These are phyloP conservation scores for Triglochin maritima DNA, from an alignment of 106 monocot genomes.

Conservation along the genomic window DNA sequence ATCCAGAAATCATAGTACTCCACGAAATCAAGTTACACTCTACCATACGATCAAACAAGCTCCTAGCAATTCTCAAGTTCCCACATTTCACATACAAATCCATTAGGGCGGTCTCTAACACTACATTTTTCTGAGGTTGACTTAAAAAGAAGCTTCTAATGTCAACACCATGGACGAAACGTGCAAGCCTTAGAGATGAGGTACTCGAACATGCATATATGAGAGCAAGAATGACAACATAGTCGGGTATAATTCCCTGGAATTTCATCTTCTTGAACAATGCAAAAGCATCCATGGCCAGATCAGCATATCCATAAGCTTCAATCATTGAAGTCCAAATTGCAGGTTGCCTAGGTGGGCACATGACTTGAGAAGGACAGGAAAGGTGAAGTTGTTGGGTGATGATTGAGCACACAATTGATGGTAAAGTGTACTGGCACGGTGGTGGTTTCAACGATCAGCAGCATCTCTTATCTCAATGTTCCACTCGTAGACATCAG, in stretches of 20 bases:
- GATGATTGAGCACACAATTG: constrained; percentile 15
- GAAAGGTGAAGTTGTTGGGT: too few relatives aligned
- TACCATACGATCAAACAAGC: constrained; percentile 6
- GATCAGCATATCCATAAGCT: too few relatives aligned
- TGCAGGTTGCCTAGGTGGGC: constrained; percentile 13
- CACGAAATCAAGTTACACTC: constrained; percentile 1
- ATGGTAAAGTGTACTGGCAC: constrained; percentile 20
- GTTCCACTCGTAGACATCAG: constrained; percentile 26
- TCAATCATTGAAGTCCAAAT: constrained; percentile 2
- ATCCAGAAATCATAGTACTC: constrained; percentile 11
- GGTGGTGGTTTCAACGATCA: constrained; percentile 7
- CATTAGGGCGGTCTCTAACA: constrained; percentile 4
- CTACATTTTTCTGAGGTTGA: neutral
- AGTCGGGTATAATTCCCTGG: neutral
- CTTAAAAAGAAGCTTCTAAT: neutral
- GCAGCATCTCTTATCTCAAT: constrained; percentile 13
- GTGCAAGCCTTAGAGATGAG: neutral
- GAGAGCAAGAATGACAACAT: neutral
- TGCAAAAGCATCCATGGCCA: neutral
- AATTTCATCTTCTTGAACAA: constrained; percentile 1
- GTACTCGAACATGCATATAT: neutral
- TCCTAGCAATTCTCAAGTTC: constrained; percentile 13
- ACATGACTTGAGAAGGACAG: constrained; percentile 40
- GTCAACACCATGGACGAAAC: constrained; percentile 4
- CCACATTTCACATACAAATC: constrained; percentile 92